Evolutionary conservation across 768 basidiomycete genomes (phyloP).

Genomic region (Lactarius hatsudake): DNA sequence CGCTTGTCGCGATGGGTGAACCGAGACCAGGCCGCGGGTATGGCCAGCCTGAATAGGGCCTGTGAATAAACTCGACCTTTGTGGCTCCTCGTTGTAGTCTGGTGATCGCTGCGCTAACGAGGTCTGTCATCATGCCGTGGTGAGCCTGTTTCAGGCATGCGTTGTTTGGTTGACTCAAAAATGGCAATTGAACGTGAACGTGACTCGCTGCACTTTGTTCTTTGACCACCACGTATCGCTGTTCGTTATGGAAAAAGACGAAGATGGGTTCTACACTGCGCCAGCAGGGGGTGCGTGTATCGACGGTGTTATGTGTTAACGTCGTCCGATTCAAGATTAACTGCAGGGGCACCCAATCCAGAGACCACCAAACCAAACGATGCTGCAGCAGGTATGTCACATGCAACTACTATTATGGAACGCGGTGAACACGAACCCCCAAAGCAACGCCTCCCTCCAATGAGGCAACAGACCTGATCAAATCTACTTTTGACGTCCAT

Average conservation of each 20-base stretch:
- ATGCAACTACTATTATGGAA: background rate
- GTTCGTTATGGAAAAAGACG: constrained; percentile 63
- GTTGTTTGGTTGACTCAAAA: background rate
- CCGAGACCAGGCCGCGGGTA: constrained; percentile 36
- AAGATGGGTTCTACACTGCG: constrained; percentile 74
- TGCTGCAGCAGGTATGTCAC: constrained; percentile 12
- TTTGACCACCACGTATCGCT: background rate
- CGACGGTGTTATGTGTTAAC: background rate
- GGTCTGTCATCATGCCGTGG: constrained; percentile 8
- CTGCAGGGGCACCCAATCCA: background rate
- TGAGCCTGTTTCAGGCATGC: background rate
- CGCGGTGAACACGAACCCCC: background rate
- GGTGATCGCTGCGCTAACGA: constrained; percentile 24
- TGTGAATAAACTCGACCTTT: constrained; percentile 57
- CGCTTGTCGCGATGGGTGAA: constrained; percentile 14
- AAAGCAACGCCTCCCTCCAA: background rate
- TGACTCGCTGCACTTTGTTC: background rate
- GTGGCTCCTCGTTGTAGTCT: constrained; percentile 46
- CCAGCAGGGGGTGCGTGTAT: constrained; percentile 41
- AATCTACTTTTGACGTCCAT: constrained; percentile 80
- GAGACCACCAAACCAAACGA: constrained; percentile 2
- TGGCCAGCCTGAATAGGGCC: constrained; percentile 66
- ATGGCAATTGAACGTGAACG: constrained; percentile 3
- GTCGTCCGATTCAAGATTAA: background rate
- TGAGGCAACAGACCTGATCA: constrained; percentile 59